Evolutionary conservation across 139 green algal genomes (phyloP), one percentile per base, ranked within the genome.

Genomic region (Ostreobium quekettii): DNA sequence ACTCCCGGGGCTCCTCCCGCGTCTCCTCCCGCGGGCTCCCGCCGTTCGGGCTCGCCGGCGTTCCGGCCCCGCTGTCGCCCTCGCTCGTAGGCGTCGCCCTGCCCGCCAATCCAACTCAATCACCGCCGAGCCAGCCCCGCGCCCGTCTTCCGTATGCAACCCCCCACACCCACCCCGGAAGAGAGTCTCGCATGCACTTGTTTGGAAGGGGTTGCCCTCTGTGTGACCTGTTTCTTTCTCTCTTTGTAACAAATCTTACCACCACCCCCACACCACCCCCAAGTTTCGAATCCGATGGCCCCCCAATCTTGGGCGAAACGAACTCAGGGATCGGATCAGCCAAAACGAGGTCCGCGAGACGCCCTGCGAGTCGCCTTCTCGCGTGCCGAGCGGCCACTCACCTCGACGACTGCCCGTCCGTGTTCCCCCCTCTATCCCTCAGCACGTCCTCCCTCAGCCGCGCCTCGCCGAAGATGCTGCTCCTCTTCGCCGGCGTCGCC

Each of bases 391-490:
- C n/a, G n/a, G n/a, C n/a, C n/a, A n/a, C n/a, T n/a, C 15, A 32
- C 26, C 56, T 42, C 15, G 26, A 64, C 11, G 26, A 64, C 26
- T 24, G 8, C 11, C 26, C 8, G 26, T 64, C 26, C 11, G 26
- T 64, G 56, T 64, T 33, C 8, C 42, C 60, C n/a, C 11, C 19
- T 78, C 95, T 87, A 84, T 96, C 89, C 69, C 80, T 83, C 53
- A 97, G 74, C 63, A 96, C 85, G 71, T 96, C 88, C 83, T 97
- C 90, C 7, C 90, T 78, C 1, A 90, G 90, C 37, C 83, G 74
- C 0, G 90, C 90, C 0, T 77, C 82, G 31, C 90, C 90, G 83
- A 97, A 97, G 2, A 81, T 82, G 66, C 86, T 95, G 71, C 38
- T 48, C 1, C 22, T 37, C 11, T 22, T 48, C 22, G 26, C 1